A percentile compares a stretch with the other conserved stretches of the same genome.
Evolutionary conservation across 2,329 filamentous ascomycete species (phyloP).

Genomic region (Clonostachys chloroleuca): DNA sequence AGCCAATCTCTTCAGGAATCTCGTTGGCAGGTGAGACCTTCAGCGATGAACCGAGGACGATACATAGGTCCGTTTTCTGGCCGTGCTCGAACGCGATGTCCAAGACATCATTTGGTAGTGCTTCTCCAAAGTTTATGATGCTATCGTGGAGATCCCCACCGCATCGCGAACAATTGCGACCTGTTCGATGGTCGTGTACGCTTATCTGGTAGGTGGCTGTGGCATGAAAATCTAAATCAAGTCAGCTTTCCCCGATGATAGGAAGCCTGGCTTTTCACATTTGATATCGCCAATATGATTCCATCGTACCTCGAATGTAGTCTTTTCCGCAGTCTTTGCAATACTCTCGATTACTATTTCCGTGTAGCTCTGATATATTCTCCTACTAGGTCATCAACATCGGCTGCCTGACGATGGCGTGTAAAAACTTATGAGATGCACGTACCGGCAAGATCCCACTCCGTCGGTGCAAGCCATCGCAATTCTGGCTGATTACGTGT

Average conservation of each 20-base stretch:
- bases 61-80: conserved; percentile 34
- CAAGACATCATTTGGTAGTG: conserved; percentile 21
- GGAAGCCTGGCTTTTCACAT: too few relatives aligned
- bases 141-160: conserved; percentile 31
- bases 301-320: conserved; percentile 27
- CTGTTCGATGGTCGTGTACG: conserved; percentile 38
- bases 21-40: conserved; percentile 34
- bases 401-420: too few relatives aligned
- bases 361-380: conserved; percentile 38
- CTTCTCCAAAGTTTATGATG: conserved; percentile 40
- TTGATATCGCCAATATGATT: too few relatives aligned
- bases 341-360: conserved; percentile 39
- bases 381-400: conserved; percentile 4
- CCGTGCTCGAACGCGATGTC: conserved; percentile 26
- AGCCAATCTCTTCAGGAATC: conserved; percentile 28
- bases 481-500: conserved; percentile 36
- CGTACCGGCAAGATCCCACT: conserved; percentile 34
- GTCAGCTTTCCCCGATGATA: too few relatives aligned
- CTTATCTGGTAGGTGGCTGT: conserved; percentile 35
- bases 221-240: conserved; percentile 29
- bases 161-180: conserved; percentile 33
- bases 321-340: conserved; percentile 39
- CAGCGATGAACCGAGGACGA: conserved; percentile 39
- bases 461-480: conserved; percentile 30
- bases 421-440: too few relatives aligned